Base-by-base conservation (phyloP, 305 asterid genomes). In the Ilex paraguariensis region DNA sequence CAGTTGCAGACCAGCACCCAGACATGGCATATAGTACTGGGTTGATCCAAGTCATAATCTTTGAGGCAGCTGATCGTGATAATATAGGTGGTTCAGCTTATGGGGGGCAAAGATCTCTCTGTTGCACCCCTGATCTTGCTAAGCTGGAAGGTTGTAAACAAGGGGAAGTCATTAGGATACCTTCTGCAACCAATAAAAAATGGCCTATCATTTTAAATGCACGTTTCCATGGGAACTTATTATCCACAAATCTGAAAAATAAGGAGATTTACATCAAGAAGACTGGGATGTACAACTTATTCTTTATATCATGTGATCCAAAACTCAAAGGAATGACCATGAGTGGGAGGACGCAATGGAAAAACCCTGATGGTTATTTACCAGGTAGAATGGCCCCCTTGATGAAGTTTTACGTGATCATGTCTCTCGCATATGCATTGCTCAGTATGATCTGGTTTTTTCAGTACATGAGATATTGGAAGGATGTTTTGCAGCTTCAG, bases 351-450 rank as follows among this genome's bases (percentile, higher is more conserved):
- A 87, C 99, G 39, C 78, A 84, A 66, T 93, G 99, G 99, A 90
- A 82, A 80, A 93, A 82, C 76, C 94, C 97, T 6, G 73, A 75
- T 68, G 99, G 99, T 55, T 93, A 83, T 78, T 84, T 93, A 74
- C 99, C 99, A 60, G 99, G 99, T 45, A 83, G 99, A 69, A 90
- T 90, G 96, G 78, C 97, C 45, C 97, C 99, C 36, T 72, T 93
- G 53, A 84, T 85, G 97, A 87, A 78, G 59, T 90, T 93, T 73
- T 90, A 84, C 51, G 76, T 79, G 60, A 70, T 84, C 54, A 90
- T 93, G 97, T 74, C 95, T 36, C 50, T 87, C 21, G 80, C 79
- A 17, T 93, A 87, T 62, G 95, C 85, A 56, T 71, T 84, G 70
- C 88, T 84, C 36, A 66, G 87, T 82, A 82, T 73, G 15, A 50